A percentile compares a stretch with the other conserved stretches of the same genome.
phyloP scores from a whole-genome alignment of 2,329 filamentous ascomycete species.

The Aotearoamyces nothofagi region DNA sequence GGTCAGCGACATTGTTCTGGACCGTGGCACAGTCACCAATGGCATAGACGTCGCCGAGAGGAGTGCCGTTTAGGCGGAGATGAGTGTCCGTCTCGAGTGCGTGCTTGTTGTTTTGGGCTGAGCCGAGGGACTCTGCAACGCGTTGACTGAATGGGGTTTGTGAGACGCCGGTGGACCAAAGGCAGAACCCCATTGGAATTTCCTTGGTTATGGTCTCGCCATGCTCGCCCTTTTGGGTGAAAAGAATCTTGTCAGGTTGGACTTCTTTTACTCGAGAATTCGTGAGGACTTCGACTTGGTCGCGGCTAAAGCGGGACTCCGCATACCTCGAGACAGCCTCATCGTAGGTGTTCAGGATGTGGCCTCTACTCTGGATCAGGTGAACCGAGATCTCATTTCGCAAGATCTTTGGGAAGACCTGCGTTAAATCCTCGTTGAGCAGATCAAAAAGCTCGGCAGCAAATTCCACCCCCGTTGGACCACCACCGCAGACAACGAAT shows the following conservation, averaged over 20 bases:
- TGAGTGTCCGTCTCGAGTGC: conserved; percentile 92
- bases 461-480: conserved; percentile 94
- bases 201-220: conserved; percentile 76
- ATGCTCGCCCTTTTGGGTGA: conserved; percentile 64
- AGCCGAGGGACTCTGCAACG: conserved; percentile 61
- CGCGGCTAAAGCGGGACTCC: conserved; percentile 78
- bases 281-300: conserved; percentile 81
- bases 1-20: conserved; percentile 90
- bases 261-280: conserved; percentile 92
- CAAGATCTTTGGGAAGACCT: conserved; percentile 75
- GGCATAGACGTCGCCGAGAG: conserved; percentile 87
- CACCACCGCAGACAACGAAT: conserved; percentile 91
- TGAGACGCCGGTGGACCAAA: conserved; percentile 93
- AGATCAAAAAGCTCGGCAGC: conserved; percentile 93
- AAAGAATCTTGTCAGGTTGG: conserved; percentile 67
- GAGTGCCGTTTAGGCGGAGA: conserved; percentile 74
- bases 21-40: conserved; percentile 94
- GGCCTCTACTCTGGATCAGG: conserved; percentile 82
- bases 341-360: conserved; percentile 97
- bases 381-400: conserved; percentile 97
- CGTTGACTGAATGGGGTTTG: conserved; percentile 69
- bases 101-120: conserved; percentile 71
- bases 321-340: conserved; percentile 87
- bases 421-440: conserved; percentile 81
- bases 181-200: conserved; percentile 85